These are phyloP conservation scores for Begonia fuchsioides DNA, from an alignment of 306 rosid genomes.

Conservation along the genomic window DNA sequence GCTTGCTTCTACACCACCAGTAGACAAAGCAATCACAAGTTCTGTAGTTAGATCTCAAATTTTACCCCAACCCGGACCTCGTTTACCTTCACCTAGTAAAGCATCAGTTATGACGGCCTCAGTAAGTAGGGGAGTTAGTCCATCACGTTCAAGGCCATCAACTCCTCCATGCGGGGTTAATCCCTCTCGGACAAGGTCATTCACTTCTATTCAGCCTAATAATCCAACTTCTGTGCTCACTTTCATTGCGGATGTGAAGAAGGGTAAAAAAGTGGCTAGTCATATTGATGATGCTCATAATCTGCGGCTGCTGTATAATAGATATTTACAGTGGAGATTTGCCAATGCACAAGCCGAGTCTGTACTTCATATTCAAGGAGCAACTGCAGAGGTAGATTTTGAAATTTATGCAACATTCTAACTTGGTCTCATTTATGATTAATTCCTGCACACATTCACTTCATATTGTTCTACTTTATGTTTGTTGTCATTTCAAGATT, in stretches of 20 bases:
- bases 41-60: conserved; percentile 45
- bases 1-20: conserved; percentile 22
- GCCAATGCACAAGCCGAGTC: conserved; percentile 76
- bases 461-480: no score
- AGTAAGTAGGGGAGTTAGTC: conserved; percentile 60
- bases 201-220: conserved; percentile 34
- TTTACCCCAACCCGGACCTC: conserved; percentile 22
- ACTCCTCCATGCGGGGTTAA: conserved; percentile 66
- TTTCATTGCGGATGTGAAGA: conserved; percentile 66
- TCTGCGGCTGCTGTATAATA: conserved; percentile 69
- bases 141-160: conserved; percentile 65
- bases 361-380: conserved; percentile 49
- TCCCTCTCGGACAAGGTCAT: conserved; percentile 43
- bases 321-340: conserved; percentile 82
- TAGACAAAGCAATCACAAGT: conserved; percentile 26
- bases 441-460: no score
- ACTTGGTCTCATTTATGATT: background rate
- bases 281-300: conserved; percentile 84
- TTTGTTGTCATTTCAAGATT: no score
- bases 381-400: conserved; percentile 58
- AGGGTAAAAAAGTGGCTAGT: conserved; percentile 55
- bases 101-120: conserved; percentile 14
- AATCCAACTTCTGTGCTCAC: conserved; percentile 65
- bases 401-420: background rate
- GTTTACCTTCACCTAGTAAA: conserved; percentile 61